Evolutionary conservation across 2,329 filamentous ascomycete genomes (phyloP).

Genomic region (Elsinoe necatrix): DNA sequence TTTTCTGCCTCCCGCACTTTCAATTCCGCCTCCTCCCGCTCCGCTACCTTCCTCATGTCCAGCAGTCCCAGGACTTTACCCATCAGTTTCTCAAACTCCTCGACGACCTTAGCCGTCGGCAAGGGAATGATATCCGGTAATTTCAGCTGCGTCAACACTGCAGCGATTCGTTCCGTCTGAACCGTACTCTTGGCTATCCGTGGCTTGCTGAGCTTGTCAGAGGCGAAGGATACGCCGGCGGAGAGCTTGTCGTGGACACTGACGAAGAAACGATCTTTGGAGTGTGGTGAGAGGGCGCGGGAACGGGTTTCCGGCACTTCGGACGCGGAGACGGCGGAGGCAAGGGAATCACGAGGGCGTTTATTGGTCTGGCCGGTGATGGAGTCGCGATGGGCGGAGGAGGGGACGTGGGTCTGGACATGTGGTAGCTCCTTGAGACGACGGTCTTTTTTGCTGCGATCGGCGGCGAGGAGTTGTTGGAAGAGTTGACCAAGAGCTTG

Average conservation of each 20-base stretch:
- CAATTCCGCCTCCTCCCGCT: constrained; percentile 68
- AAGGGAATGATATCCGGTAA: constrained; percentile 62
- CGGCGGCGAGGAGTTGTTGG: constrained; percentile 70
- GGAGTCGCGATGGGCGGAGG: constrained; percentile 32
- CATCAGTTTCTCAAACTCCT: constrained; percentile 63
- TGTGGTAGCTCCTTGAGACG: constrained; percentile 29
- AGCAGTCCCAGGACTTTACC: constrained; percentile 59
- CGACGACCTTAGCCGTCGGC: constrained; percentile 63
- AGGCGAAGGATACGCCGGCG: constrained; percentile 82
- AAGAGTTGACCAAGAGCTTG: constrained; percentile 70
- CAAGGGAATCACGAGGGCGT: constrained; percentile 35
- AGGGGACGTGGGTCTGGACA: constrained; percentile 20
- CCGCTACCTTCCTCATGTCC: constrained; percentile 63
- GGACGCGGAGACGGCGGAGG: constrained; percentile 29
- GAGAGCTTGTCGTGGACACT: constrained; percentile 65
- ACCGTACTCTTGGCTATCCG: constrained; percentile 68
- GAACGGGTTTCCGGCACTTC: constrained; percentile 23
- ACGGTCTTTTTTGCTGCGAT: constrained; percentile 81
- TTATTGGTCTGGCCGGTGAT: constrained; percentile 19
- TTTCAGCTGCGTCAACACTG: constrained; percentile 62
- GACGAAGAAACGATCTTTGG: constrained; percentile 76
- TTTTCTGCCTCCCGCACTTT: constrained; percentile 41
- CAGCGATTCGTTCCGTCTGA: constrained; percentile 66
- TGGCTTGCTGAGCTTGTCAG: constrained; percentile 70
- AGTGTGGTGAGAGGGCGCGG: constrained; percentile 61